Conservation (phyloP, 2,329 filamentous ascomycete species). For the Graphilbum fragrans region DNA sequence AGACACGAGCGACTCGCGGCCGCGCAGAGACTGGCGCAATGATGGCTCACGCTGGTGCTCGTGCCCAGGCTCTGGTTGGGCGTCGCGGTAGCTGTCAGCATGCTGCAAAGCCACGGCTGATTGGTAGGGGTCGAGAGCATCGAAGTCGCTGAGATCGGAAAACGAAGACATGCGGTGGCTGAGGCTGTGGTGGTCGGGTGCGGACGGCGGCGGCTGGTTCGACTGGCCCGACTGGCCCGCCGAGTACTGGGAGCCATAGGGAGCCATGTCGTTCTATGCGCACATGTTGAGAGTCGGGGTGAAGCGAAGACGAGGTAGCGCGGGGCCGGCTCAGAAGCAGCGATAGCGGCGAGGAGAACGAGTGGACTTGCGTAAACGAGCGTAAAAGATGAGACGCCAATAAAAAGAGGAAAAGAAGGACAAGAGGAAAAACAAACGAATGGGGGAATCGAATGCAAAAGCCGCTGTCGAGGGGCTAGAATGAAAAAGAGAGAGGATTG, state of each 20-base stretch:
- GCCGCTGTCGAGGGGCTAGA: no score
- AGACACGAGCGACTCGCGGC: constrained; percentile 26
- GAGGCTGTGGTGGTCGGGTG: not conserved
- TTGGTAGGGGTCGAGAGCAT: constrained; percentile 38
- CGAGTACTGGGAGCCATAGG: constrained; percentile 3
- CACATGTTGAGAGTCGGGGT: not conserved
- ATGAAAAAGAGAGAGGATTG: no score
- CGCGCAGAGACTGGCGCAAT: constrained; percentile 11
- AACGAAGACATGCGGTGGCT: constrained; percentile 15
- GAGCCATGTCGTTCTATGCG: constrained; percentile 6
- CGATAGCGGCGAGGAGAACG: no score
- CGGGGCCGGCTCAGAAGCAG: no score
- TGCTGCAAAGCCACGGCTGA: constrained; percentile 8
- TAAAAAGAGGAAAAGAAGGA: no score
- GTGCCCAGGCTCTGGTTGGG: not conserved
- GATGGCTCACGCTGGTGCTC: not conserved
- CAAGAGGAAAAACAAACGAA: no score
- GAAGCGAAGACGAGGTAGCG: not conserved
- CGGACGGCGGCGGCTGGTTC: not conserved
- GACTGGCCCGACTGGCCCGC: constrained; percentile 1
- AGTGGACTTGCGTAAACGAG: no score
- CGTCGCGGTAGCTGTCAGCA: no score
- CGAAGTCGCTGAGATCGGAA: constrained; percentile 18
- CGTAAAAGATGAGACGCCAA: no score
- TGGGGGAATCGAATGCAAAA: no score